phyloP scores from a whole-genome alignment of 2,329 filamentous ascomycete genomes.

The Cladosporium sp. region DNA sequence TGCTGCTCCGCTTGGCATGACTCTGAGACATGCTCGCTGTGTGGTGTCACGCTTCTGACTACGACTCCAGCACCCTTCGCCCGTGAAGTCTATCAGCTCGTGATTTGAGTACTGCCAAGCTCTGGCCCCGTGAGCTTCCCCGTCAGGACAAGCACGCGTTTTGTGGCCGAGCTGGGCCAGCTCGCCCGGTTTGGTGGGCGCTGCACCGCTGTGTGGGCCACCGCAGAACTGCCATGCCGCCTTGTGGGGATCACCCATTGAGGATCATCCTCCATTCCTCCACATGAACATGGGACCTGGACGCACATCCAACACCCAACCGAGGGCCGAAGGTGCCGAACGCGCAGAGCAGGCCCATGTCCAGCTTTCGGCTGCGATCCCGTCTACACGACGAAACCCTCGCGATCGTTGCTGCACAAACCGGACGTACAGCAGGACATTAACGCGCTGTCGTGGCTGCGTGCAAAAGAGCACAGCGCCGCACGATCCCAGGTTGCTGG shows the following conservation, averaged over 20 bases:
- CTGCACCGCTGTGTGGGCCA: neutral
- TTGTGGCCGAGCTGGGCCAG: too few species aligned
- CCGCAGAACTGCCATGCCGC: neutral
- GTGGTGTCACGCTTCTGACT: neutral
- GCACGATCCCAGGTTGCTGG: slow-evolving; percentile 10
- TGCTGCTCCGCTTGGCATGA: neutral
- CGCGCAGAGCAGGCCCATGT: neutral
- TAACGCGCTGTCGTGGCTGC: neutral
- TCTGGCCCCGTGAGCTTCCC: neutral
- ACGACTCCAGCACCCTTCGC: neutral
- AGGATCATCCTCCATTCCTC: neutral
- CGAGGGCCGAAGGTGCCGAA: neutral
- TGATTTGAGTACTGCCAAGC: neutral
- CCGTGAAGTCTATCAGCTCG: slow-evolving; percentile 2
- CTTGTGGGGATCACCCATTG: slow-evolving; percentile 4
- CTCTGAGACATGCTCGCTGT: neutral
- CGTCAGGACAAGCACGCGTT: neutral
- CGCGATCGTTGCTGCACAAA: neutral
- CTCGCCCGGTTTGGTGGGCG: neutral
- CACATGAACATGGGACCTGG: neutral
- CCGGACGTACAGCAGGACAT: neutral
- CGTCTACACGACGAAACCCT: neutral
- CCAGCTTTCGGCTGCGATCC: neutral
- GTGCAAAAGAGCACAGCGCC: slow-evolving; percentile 3
- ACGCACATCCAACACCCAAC: neutral